phyloP scores from a whole-genome alignment of 208 protist genomes.

The Leptomonas pyrrhocoris region DNA sequence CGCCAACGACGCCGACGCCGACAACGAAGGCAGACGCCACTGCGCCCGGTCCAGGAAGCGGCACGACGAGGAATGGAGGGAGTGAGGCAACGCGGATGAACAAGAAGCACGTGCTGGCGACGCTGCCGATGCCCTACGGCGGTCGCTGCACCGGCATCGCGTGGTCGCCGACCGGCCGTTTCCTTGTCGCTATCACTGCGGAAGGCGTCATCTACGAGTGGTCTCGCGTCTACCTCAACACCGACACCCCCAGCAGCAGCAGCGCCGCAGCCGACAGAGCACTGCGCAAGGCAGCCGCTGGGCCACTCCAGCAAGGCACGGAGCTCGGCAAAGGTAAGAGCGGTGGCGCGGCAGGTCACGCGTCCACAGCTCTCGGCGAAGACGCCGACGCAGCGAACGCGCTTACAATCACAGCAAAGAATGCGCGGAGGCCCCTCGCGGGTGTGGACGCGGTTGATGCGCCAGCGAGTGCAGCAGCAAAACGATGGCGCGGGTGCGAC shows the following conservation, averaged over 20 bases:
- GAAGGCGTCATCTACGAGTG: conserved; percentile 69
- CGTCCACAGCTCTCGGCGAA: too few species aligned
- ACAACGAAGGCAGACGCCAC: not conserved
- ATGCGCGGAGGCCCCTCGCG: not conserved
- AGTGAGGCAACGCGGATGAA: conserved; percentile 8
- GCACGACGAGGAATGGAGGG: not conserved
- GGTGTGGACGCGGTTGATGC: not conserved
- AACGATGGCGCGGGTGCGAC: conserved; percentile 17
- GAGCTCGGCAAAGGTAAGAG: too few species aligned
- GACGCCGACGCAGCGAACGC: not conserved
- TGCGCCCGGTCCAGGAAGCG: too few species aligned
- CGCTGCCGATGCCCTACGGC: conserved; percentile 55
- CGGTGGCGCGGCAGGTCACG: not conserved
- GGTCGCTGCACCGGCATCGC: conserved; percentile 54
- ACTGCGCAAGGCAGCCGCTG: not conserved
- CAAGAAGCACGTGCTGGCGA: conserved; percentile 40
- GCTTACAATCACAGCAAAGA: not conserved
- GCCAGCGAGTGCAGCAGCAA: not conserved
- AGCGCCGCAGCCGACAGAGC: not conserved
- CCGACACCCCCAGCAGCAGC: not conserved
- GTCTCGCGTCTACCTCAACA: conserved; percentile 49
- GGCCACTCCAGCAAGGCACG: too few species aligned
- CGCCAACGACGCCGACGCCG: not conserved
- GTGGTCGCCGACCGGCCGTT: conserved; percentile 60
- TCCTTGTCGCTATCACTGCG: conserved; percentile 53